phyloP scores from a whole-genome alignment of 306 rosid species.

The Rosa multiflora region DNA sequence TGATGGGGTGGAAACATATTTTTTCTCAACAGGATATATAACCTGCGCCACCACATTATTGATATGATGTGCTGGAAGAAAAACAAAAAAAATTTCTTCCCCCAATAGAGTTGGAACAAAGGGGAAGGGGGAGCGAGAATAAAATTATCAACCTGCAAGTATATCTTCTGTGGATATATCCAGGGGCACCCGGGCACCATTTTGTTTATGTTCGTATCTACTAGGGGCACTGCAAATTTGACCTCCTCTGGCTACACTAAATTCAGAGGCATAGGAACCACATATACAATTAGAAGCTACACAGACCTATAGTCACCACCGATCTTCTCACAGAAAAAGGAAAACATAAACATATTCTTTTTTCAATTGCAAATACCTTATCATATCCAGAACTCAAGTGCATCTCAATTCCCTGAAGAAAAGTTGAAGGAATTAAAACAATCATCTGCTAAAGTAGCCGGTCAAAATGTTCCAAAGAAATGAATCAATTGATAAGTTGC shows the following conservation, averaged over 20 bases:
- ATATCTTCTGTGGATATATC: conserved; percentile 78
- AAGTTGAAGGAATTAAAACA: conserved; percentile 19
- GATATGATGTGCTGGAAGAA: conserved; percentile 5
- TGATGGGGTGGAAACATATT: conserved; percentile 58
- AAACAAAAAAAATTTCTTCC: neutral
- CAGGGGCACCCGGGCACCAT: conserved; percentile 86
- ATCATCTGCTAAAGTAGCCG: neutral
- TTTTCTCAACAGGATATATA: conserved; percentile 86
- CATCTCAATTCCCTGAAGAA: conserved; percentile 94
- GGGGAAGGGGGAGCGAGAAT: neutral
- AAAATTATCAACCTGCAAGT: conserved; percentile 66
- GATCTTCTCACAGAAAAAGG: conserved; percentile 8
- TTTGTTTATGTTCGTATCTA: conserved; percentile 82
- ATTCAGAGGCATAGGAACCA: conserved; percentile 60
- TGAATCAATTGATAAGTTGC: neutral
- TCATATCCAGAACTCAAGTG: conserved; percentile 57
- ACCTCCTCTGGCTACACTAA: conserved; percentile 93
- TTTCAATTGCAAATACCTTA: conserved; percentile 57
- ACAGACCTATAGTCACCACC: conserved; percentile 16
- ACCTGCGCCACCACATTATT: conserved; percentile 38
- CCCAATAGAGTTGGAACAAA: neutral
- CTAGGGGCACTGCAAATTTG: conserved; percentile 85
- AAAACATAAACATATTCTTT: conserved; percentile 24
- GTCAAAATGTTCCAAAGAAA: neutral
- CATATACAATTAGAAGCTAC: conserved; percentile 45